A percentile compares a stretch with the other conserved stretches of the same genome.
Evolutionary conservation across 2,329 filamentous ascomycete species (phyloP).

Genomic region (Fusarium pseudocircinatum): DNA sequence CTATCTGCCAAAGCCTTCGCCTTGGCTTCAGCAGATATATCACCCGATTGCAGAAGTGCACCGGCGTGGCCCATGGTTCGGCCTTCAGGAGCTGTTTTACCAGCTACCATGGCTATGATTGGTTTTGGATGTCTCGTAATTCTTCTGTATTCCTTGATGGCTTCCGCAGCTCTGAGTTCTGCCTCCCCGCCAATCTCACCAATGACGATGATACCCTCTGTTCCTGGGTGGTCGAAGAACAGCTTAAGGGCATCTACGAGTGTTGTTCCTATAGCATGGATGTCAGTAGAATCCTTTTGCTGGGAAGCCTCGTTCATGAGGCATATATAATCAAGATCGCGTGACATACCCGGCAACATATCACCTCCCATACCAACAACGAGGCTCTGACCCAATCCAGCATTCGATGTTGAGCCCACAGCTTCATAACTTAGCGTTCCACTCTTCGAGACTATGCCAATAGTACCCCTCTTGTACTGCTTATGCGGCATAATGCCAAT

Average conservation of each 20-base stretch:
- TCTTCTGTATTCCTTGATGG: constrained; percentile 69
- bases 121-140: constrained; percentile 70
- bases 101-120: constrained; percentile 71
- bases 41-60: constrained; percentile 58
- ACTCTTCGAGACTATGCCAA: constrained; percentile 82
- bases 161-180: constrained; percentile 76
- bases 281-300: not conserved
- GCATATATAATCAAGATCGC: too few relatives aligned
- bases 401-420: constrained; percentile 76
- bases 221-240: constrained; percentile 74
- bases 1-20: constrained; percentile 48
- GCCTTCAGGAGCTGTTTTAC: constrained; percentile 67
- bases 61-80: constrained; percentile 79
- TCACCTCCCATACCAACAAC: constrained; percentile 84
- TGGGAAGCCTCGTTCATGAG: accelerated
- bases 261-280: constrained; percentile 58
- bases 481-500: constrained; percentile 55
- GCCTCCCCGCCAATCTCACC: constrained; percentile 77
- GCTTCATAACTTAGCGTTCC: constrained; percentile 84
- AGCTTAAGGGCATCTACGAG: constrained; percentile 75
- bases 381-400: constrained; percentile 78
- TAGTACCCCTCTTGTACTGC: constrained; percentile 63
- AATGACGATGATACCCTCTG: constrained; percentile 75
- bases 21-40: constrained; percentile 48
- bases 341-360: constrained; percentile 75